phyloP scores from a whole-genome alignment of 2,329 filamentous ascomycete genomes.

The Lasiodiplodia sp. region DNA sequence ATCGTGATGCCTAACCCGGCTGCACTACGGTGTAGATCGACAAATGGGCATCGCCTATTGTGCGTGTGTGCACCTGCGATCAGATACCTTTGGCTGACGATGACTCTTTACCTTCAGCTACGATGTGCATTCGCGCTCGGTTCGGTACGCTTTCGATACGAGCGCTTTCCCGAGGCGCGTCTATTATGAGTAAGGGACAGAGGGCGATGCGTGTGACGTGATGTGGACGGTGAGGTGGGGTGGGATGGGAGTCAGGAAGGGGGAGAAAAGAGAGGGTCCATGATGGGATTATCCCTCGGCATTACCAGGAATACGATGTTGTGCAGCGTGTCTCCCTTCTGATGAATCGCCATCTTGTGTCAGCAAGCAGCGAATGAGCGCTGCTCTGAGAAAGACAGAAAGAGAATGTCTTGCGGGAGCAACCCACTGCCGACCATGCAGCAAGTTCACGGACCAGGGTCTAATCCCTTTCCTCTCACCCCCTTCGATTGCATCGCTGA shows the following conservation, averaged over 20 bases:
- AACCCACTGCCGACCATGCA: neutral
- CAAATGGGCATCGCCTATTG: neutral
- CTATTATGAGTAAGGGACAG: neutral
- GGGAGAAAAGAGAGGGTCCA: neutral
- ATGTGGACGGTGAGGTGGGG: neutral
- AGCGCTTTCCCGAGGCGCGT: conserved; percentile 1
- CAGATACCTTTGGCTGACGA: neutral
- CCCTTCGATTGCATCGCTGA: neutral
- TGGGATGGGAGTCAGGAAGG: neutral
- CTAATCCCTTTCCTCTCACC: neutral
- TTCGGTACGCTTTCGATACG: neutral
- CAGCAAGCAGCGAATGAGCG: neutral
- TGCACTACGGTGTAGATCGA: neutral
- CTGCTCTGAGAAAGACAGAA: neutral
- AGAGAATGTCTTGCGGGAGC: neutral
- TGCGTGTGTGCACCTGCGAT: neutral
- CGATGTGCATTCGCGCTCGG: neutral
- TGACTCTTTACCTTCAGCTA: neutral
- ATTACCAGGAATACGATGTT: neutral
- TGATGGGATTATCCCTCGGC: neutral
- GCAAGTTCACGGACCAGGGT: neutral
- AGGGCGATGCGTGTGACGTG: neutral
- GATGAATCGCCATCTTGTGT: neutral
- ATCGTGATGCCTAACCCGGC: neutral
- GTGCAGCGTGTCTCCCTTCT: neutral